These are phyloP conservation scores for Fraxinus xanthoxyloides DNA, from an alignment of 305 asterid genomes.

Conservation along the genomic window DNA sequence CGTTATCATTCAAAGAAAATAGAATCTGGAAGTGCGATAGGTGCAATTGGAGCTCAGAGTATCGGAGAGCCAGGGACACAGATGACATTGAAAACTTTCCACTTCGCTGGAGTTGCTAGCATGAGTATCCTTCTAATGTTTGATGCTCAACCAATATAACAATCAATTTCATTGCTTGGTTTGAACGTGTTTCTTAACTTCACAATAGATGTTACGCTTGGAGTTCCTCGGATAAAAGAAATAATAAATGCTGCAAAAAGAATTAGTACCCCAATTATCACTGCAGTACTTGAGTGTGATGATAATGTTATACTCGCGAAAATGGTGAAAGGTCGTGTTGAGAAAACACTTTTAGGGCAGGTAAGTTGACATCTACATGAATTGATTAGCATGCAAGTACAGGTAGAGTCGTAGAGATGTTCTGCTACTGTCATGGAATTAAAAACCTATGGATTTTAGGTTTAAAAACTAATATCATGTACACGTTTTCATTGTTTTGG, in stretches of 20 bases:
- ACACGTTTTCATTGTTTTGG: not conserved
- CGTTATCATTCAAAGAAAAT: constrained; percentile 75
- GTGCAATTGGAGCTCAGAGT: constrained; percentile 96
- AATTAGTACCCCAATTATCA: constrained; percentile 85
- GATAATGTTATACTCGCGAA: constrained; percentile 47
- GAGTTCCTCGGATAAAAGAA: constrained; percentile 92
- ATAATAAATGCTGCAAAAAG: constrained; percentile 80
- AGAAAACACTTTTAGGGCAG: constrained; percentile 83
- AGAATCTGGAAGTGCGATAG: constrained; percentile 87
- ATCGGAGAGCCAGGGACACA: constrained; percentile 99
- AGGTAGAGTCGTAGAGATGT: constrained; percentile 8
- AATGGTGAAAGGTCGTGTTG: constrained; percentile 74
- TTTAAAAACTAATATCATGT: not conserved
- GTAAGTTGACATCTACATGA: constrained; percentile 34
- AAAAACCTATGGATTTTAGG: not conserved
- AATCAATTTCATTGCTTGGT: constrained; percentile 18
- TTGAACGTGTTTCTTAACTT: constrained; percentile 43
- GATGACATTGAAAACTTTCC: constrained; percentile 97
- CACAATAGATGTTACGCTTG: constrained; percentile 87
- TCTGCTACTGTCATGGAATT: not conserved
- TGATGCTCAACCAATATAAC: constrained; percentile 16
- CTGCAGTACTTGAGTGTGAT: constrained; percentile 50
- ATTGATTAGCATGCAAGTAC: constrained; percentile 2
- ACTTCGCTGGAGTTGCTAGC: constrained; percentile 99
- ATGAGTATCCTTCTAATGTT: constrained; percentile 82